Evolutionary conservation across 106 monocot species (phyloP).

Genomic region (Triglochin maritima): DNA sequence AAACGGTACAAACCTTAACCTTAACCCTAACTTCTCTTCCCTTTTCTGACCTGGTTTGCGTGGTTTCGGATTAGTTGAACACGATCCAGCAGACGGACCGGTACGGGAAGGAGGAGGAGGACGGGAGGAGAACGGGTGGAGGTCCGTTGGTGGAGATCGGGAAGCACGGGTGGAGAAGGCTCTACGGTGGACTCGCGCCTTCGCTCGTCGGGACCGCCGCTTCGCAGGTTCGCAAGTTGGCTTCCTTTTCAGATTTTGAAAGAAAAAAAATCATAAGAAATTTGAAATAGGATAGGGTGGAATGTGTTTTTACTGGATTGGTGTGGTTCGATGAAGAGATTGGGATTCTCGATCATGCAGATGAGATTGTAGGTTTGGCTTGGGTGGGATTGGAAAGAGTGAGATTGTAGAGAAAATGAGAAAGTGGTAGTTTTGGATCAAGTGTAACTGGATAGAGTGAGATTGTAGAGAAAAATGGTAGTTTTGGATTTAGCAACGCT

Average conservation of each 20-base stretch:
- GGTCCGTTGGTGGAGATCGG: slow-evolving; percentile 35
- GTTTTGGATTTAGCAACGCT: too few relatives aligned
- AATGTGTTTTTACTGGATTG: too few relatives aligned
- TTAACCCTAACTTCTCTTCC: not conserved
- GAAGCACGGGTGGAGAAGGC: slow-evolving; percentile 68
- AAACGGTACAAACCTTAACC: slow-evolving; percentile 40
- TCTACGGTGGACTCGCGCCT: slow-evolving; percentile 69
- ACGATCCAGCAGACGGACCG: slow-evolving; percentile 93
- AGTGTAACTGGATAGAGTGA: too few relatives aligned
- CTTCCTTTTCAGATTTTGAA: not conserved
- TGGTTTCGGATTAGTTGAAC: slow-evolving; percentile 14
- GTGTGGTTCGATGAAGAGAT: too few relatives aligned
- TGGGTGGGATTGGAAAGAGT: too few relatives aligned
- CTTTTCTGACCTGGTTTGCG: not conserved
- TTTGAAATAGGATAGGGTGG: too few relatives aligned
- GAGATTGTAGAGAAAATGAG: too few relatives aligned
- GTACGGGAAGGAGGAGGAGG: slow-evolving; percentile 18
- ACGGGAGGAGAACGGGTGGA: not conserved
- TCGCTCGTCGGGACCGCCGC: slow-evolving; percentile 85
- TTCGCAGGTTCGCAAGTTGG: slow-evolving; percentile 49
- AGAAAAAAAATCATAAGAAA: too few relatives aligned
- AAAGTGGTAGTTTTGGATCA: too few relatives aligned
- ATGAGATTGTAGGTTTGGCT: too few relatives aligned
- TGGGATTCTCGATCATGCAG: too few relatives aligned
- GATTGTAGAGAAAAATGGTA: too few relatives aligned